Conservation (phyloP, 495 filamentous ascomycete species). For the Penicillium pancosmium region DNA sequence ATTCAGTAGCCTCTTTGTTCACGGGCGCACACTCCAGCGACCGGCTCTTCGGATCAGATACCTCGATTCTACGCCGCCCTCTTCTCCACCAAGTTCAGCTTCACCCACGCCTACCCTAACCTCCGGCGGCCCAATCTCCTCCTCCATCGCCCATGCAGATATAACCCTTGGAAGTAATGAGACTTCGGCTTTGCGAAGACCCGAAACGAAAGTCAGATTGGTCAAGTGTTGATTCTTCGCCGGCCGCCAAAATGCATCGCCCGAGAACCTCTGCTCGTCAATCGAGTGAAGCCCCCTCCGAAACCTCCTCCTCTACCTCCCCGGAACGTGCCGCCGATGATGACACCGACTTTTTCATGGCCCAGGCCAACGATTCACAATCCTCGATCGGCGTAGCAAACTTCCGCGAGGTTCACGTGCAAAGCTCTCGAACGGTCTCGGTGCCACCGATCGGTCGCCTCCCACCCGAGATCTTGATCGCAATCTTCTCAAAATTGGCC, state of each 20-base stretch:
- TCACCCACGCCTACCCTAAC: conserved; percentile 5
- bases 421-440: conserved; percentile 57
- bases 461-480: conserved; percentile 92
- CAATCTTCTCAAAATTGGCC: conserved; percentile 83
- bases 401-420: conserved; percentile 66
- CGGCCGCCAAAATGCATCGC: conserved; percentile 39
- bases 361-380: conserved; percentile 82
- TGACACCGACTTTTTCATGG: conserved; percentile 89
- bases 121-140: conserved; percentile 4
- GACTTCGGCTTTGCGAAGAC: conserved; percentile 25
- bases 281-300: conserved; percentile 51
- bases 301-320: conserved; percentile 80
- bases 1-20: neutral
- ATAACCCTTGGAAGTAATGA: conserved; percentile 22
- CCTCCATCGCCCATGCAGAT: conserved; percentile 21
- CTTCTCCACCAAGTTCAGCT: conserved; percentile 1
- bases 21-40: neutral
- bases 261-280: conserved; percentile 42
- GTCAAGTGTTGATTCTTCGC: conserved; percentile 7
- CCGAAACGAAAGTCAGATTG: conserved; percentile 19
- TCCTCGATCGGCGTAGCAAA: conserved; percentile 84
- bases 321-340: conserved; percentile 83
- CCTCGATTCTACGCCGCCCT: neutral
- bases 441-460: conserved; percentile 78
- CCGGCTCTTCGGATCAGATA: neutral